Evolutionary conservation across 2,329 filamentous ascomycete species (phyloP), one percentile per base, ranked within the genome.

Genomic region (Aspergillus texensis): DNA sequence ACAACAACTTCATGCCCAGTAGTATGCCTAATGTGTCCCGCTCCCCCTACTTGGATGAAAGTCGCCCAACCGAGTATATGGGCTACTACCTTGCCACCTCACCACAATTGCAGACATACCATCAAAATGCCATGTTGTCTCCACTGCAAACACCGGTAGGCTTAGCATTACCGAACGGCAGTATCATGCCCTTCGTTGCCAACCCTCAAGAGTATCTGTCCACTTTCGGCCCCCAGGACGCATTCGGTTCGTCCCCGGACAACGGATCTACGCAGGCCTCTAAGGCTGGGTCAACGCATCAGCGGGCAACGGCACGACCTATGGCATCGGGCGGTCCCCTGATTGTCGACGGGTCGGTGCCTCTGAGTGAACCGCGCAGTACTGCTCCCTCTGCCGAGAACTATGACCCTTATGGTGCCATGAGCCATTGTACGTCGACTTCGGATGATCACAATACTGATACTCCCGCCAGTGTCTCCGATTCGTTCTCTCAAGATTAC

Each of bases 321-420:
- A 65, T 65, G n/a, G 68, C 70, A 39, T 62, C 72, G 5, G 69
- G 69, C 50, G 81, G 80, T 10, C 81, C 81, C 32, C 67, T 83
- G 62, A 82, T 83, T 43, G 78, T 83, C 6, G 81, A 83, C 71
- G 81, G 81, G 8, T 82, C 81, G 16, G 75, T 81, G 34, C 77
- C 77, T 36, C 74, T 70, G 3, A 78, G 73, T 65, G 79, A 81
- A 54, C 70, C 70, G 28, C 76, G 76, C 32, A 55, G 6, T 34
- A 65, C 74, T 30, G 68, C 74, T n/a, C 68, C 72, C 62, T 64
- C 72, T 8, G 70, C 74, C 24, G 77, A 80, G 24, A 68, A 73
- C 46, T 71, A 75, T 41, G 78, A 80, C 60, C 74, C 74, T 6
- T 77, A 77, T 52, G 71, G 71, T 26, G 67, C 75, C 6, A 71